Percentiles rank a stretch among this genome's conserved stretches.
Evolutionary conservation across 73 alveolate genomes (phyloP).

Genomic region (Stentor coeruleus): DNA sequence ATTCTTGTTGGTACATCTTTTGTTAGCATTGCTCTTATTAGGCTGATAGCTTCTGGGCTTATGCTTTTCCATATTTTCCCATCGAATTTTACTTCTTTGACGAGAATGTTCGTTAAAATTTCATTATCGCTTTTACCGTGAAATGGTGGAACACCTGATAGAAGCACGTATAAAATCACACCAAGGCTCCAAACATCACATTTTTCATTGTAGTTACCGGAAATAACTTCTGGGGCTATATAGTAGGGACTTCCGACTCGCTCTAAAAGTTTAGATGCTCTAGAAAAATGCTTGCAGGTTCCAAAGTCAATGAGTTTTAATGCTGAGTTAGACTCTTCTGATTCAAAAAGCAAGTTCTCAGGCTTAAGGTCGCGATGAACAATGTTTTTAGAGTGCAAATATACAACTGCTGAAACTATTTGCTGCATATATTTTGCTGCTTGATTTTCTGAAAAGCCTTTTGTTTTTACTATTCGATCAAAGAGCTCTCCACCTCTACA

Average conservation of each 20-base stretch:
- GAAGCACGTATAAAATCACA: slow-evolving; percentile 41
- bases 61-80: slow-evolving; percentile 48
- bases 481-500: too few relatives aligned
- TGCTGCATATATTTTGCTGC: too few relatives aligned
- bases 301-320: background rate
- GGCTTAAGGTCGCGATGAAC: background rate
- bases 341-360: background rate
- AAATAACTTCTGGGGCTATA: slow-evolving; percentile 63
- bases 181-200: slow-evolving; percentile 67
- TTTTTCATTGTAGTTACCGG: slow-evolving; percentile 40
- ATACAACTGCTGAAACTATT: too few relatives aligned
- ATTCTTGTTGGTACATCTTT: slow-evolving; percentile 44
- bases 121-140: slow-evolving; percentile 39
- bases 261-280: background rate
- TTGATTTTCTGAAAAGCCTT: too few relatives aligned
- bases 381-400: slow-evolving; percentile 17
- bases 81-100: slow-evolving; percentile 27
- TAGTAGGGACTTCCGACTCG: slow-evolving; percentile 63
- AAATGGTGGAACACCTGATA: slow-evolving; percentile 62
- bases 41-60: slow-evolving; percentile 42
- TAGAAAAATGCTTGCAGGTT: background rate
- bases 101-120: slow-evolving; percentile 29
- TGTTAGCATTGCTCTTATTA: slow-evolving; percentile 33
- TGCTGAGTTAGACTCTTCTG: slow-evolving; percentile 1
- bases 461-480: too few relatives aligned